Conservation (phyloP, 2,329 filamentous ascomycete species). For the Fusarium bactridioides region DNA sequence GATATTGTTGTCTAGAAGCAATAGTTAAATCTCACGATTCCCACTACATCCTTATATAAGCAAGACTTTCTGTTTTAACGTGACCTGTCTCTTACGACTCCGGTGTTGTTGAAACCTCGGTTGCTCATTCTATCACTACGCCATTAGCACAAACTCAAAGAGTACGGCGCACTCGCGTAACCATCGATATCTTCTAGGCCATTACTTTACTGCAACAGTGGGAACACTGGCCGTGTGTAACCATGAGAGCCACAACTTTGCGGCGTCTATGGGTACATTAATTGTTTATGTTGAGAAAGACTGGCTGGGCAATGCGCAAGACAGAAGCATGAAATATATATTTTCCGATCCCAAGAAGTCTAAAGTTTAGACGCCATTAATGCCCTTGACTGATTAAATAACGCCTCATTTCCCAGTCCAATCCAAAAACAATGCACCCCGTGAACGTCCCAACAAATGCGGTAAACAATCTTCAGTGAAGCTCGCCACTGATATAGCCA, state of each 20-base stretch:
- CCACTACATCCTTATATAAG: background rate
- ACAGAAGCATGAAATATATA: background rate
- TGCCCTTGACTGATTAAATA: slow-evolving; percentile 8
- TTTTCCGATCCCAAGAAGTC: slow-evolving; percentile 18
- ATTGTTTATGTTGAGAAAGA: background rate
- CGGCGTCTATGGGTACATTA: background rate
- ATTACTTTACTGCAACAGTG: background rate
- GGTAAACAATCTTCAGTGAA: background rate
- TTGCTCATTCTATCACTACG: background rate
- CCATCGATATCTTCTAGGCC: background rate
- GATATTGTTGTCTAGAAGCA: slow-evolving; percentile 26
- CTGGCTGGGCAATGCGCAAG: background rate
- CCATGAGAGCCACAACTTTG: slow-evolving; percentile 21
- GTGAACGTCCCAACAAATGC: background rate
- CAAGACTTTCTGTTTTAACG: background rate
- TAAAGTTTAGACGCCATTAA: slow-evolving; percentile 22
- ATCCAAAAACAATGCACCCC: slow-evolving; percentile 15
- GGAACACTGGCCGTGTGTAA: background rate
- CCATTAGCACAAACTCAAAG: background rate
- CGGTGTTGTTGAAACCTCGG: background rate
- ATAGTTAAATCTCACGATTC: slow-evolving; percentile 24
- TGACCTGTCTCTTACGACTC: background rate
- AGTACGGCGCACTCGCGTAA: background rate
- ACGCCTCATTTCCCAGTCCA: slow-evolving; percentile 16
- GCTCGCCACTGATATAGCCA: background rate